Evolutionary conservation across 495 filamentous ascomycete species (phyloP), one percentile per base, ranked within the genome.

Genomic region (Eremomyces bilateralis): DNA sequence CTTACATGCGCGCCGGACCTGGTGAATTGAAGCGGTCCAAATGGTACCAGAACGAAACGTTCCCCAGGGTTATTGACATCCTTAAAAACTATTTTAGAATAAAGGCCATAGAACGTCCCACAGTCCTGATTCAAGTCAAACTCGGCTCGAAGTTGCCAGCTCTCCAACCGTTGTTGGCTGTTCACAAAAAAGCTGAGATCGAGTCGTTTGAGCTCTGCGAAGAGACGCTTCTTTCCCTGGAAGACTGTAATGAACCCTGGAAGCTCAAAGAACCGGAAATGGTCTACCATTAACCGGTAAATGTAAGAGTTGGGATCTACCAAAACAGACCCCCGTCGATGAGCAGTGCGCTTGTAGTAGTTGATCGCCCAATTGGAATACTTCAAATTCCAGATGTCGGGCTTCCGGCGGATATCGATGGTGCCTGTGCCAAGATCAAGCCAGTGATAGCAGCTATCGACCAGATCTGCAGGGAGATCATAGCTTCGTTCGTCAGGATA

Each of bases 61-160:
- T 50, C 44, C 15, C 59, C 54, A n/a, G 34, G 20, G 37, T 59
- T 46, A n/a, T 29, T 20, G 0, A 40, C 36, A 19, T 58, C 52
- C 2, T 57, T 53, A 17, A 66, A 40, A 1, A 68, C 58, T 4
- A 68, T 38, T 38, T 55, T 65, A 29, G 53, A 57, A 1, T 36
- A 17, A 3, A 68, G 47, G 0, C 65, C 65, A 35, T 67, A 65
- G 54, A 53, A 60, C 1, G 60, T 64, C 2, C 64, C 65, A 49
- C 36, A 31, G 35, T 57, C 34, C 34, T 53, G 42, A 42, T 51
- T 28, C 30, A 34, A 18, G 40, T 54, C 35, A 2, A 53, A 55
- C 21, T 46, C 50, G 16, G 43, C 32, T 4, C 31, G 15, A 10
- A 54, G 31, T 24, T 53, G 35, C n/a, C 10, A 22, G 12, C 28